These are phyloP conservation scores for Neonectria magnoliae DNA, from an alignment of 2,329 filamentous ascomycete species.

Conservation along the genomic window DNA sequence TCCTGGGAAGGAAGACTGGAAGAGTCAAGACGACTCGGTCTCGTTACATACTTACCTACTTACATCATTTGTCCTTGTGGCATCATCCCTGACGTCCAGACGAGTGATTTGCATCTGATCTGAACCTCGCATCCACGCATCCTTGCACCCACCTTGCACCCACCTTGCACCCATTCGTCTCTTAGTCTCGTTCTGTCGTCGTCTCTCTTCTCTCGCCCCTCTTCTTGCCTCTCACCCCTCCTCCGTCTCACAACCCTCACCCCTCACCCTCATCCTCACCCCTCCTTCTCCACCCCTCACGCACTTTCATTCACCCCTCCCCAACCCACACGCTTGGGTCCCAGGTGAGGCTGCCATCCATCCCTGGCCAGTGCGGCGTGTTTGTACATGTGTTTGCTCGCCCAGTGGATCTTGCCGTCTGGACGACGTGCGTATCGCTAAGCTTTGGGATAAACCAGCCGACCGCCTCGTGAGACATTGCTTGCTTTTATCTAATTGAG, in stretches of 20 bases:
- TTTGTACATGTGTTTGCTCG: conserved; percentile 1
- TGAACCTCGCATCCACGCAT: not conserved
- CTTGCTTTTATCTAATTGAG: conserved; percentile 11
- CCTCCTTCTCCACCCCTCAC: not conserved
- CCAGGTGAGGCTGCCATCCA: conserved; percentile 15
- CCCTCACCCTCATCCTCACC: not conserved
- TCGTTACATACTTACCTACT: conserved; percentile 5
- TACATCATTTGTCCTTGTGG: not conserved
- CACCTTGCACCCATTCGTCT: not conserved
- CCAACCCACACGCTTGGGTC: not conserved
- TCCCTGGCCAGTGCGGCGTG: not conserved
- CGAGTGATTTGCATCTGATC: not conserved
- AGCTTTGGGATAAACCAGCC: not conserved
- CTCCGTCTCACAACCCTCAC: not conserved
- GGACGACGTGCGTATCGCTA: not conserved
- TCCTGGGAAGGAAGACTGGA: conserved; percentile 27
- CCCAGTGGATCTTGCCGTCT: not conserved
- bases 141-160: no score
- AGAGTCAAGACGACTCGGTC: not conserved
- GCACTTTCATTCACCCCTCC: not conserved
- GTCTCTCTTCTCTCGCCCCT: not conserved
- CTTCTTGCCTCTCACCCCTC: not conserved
- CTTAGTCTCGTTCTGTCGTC: not conserved
- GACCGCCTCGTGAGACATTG: conserved; percentile 7
- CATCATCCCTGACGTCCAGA: conserved; percentile 13